A percentile compares a stretch with the other conserved stretches of the same genome.
phyloP scores from a whole-genome alignment of 306 rosid genomes.

The Quercus suber region DNA sequence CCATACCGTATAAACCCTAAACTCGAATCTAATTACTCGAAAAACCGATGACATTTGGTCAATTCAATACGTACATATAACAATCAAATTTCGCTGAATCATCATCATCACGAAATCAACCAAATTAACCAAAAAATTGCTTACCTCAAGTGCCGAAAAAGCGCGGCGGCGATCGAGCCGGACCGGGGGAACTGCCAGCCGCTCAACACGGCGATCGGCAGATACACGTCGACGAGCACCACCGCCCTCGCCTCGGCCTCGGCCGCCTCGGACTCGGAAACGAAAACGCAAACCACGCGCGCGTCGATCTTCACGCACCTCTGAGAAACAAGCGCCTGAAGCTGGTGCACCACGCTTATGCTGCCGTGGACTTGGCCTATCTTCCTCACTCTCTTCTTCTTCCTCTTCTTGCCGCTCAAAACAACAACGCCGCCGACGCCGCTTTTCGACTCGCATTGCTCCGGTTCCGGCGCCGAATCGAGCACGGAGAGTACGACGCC shows the following conservation, averaged over 20 bases:
- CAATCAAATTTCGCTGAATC: too few species aligned
- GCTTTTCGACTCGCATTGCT: slow-evolving; percentile 28
- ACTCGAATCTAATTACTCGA: too few species aligned
- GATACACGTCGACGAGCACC: slow-evolving; percentile 64
- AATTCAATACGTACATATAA: too few species aligned
- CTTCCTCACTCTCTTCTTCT: slow-evolving; percentile 47
- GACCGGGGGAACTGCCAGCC: slow-evolving; percentile 87
- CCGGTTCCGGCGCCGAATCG: slow-evolving; percentile 5
- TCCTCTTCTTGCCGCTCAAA: not conserved
- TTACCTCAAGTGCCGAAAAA: slow-evolving; percentile 80
- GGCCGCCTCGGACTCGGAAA: slow-evolving; percentile 8
- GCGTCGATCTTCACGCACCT: slow-evolving; percentile 55
- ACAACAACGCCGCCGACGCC: not conserved
- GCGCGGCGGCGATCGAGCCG: slow-evolving; percentile 55
- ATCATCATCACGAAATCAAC: too few species aligned
- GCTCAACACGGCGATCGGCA: slow-evolving; percentile 52
- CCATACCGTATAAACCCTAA: too few species aligned
- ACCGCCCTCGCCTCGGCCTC: slow-evolving; percentile 47
- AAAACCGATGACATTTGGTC: too few species aligned
- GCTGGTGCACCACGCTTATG: slow-evolving; percentile 74
- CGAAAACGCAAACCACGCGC: slow-evolving; percentile 38
- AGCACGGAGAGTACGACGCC: slow-evolving; percentile 41
- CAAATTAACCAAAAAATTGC: too few species aligned
- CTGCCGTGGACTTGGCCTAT: slow-evolving; percentile 77
- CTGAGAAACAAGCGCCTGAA: slow-evolving; percentile 59